Base-by-base conservation (phyloP, 2,329 filamentous ascomycete genomes). In the Epichloe coenophiala region DNA sequence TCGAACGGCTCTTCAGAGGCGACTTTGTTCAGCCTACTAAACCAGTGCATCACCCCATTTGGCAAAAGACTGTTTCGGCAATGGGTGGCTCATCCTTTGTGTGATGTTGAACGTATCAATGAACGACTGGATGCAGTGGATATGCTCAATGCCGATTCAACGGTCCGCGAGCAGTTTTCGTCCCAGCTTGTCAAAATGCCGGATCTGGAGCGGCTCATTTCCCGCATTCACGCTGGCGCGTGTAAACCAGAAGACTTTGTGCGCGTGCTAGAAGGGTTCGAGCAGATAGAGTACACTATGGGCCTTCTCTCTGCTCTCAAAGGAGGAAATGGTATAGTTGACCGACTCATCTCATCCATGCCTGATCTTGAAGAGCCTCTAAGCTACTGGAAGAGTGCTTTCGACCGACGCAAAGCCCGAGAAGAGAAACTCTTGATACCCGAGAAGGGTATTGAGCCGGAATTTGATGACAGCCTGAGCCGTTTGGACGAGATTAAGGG, bases 251-350 rank as follows among this genome's bases (percentile, higher is more conserved):
- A 93, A 51, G 93, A 98, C 63, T 98, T 98, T 64, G 81, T 97
- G 44, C 86, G 83, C 45, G 91, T 97, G 0, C 74, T 98, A 0
- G 90, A 97, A 65, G 93, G 93, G 0, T 98, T 96, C 59, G 93
- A 97, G 70, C 91, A 96, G 67, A 97, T 98, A 44, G 89, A 96
- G 55, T 93, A 95, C 64, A 95, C 90, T 1, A 88, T 95, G 76
- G 78, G 81, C 48, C 75, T 97, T 21, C 76, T 97, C 1, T 75
- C 77, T 45, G 76, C 83, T 8, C 86, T 86, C 59, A 80, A 83
- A 49, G 78, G 83, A n/a, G 86, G 84, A 2, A 84, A 88, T 47
- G 86, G 88, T 2, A 76, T 97, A 3, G 84, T 98, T 41, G 86
- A 89, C 51, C 83, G 89, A 49, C 78, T 98, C 39, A 81, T 97